Evolutionary conservation across 169 alveolate genomes (phyloP).

Genomic region (Eimeria sp.): DNA sequence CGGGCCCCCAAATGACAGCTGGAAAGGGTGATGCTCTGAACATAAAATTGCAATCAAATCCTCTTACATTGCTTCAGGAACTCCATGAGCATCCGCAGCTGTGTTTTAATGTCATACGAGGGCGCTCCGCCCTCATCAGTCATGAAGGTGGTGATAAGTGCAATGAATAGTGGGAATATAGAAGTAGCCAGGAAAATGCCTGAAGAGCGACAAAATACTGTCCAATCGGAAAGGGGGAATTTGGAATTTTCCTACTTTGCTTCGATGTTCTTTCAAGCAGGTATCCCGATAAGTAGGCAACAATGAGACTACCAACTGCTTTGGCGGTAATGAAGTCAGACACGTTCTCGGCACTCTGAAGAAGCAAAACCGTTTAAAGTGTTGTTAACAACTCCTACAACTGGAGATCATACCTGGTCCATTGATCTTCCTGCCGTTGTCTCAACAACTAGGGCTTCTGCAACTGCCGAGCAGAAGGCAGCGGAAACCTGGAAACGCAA

Average conservation of each 20-base stretch:
- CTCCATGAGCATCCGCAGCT: conserved; percentile 89
- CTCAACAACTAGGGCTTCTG: conserved; percentile 93
- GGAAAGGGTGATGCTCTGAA: neutral
- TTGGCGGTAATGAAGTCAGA: conserved; percentile 95
- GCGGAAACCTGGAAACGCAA: conserved; percentile 83
- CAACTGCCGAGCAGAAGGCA: conserved; percentile 94
- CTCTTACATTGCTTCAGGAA: conserved; percentile 91
- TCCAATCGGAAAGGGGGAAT: neutral
- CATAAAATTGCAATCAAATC: neutral
- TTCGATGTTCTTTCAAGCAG: conserved; percentile 93
- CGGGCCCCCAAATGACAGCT: conserved; percentile 93
- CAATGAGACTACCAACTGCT: conserved; percentile 94
- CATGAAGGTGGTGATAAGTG: conserved; percentile 91
- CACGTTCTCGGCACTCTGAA: conserved; percentile 87
- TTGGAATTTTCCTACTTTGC: conserved; percentile 83
- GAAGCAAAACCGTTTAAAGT: neutral
- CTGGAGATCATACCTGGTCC: conserved; percentile 64
- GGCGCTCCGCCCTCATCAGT: conserved; percentile 88
- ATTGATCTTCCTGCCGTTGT: conserved; percentile 84
- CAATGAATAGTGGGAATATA: conserved; percentile 92
- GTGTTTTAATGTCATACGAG: conserved; percentile 86
- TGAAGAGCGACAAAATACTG: conserved; percentile 7
- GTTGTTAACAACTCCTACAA: neutral
- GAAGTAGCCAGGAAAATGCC: conserved; percentile 94
- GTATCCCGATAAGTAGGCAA: conserved; percentile 97